Conservation (phyloP, 176 grass and related monocot species). For the Rhynchospora tenuis region DNA sequence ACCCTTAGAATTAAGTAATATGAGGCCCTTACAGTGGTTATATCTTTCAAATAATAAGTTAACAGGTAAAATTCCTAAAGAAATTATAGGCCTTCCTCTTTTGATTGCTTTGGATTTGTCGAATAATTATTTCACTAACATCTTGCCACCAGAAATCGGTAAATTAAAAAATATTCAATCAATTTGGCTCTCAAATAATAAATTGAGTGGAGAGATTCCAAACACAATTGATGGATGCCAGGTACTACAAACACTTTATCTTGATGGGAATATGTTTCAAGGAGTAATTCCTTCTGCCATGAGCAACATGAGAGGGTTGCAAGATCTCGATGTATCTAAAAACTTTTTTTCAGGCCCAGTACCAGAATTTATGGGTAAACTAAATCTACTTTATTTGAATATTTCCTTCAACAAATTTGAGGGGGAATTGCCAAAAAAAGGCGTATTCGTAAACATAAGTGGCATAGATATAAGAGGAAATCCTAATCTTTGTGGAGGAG, state of each 20-base stretch:
- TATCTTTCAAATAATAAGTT: constrained; percentile 41
- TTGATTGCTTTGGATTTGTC: background rate
- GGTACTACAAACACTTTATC: constrained; percentile 18
- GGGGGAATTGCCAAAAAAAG: constrained; percentile 31
- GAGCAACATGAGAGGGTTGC: constrained; percentile 14
- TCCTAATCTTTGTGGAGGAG: constrained; percentile 31
- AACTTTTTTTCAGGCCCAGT: background rate
- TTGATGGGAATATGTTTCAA: constrained; percentile 29
- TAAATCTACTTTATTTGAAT: background rate
- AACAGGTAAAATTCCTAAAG: background rate
- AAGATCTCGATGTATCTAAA: constrained; percentile 14
- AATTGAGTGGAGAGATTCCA: constrained; percentile 26
- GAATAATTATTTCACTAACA: background rate
- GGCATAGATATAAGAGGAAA: constrained; percentile 27
- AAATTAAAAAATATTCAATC: background rate
- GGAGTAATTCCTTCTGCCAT: constrained; percentile 25
- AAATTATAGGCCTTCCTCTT: background rate
- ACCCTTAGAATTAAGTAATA: constrained; percentile 22
- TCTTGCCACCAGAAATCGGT: background rate
- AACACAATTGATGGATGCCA: constrained; percentile 11
- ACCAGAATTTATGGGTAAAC: background rate
- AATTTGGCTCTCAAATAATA: background rate
- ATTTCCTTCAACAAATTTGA: constrained; percentile 35
- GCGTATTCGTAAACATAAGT: constrained; percentile 33
- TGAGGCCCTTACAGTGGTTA: constrained; percentile 1